Evolutionary conservation across 164 flowering plant species (phyloP), one percentile per base, ranked within the genome.

Genomic region (Annona squamosa): DNA sequence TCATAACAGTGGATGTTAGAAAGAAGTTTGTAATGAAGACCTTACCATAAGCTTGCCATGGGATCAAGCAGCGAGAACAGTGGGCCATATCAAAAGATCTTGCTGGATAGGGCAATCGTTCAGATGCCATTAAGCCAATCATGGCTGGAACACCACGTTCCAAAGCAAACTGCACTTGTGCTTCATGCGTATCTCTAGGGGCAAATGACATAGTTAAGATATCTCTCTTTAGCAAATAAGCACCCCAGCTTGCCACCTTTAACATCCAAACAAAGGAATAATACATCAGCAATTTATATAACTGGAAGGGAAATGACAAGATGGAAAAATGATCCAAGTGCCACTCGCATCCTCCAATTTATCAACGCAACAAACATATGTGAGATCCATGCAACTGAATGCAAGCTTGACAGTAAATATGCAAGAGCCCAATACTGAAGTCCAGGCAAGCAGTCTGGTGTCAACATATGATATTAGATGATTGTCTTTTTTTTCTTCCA

Each of bases 201-300:
- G 98, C 99, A 83, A 95, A 91, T n/a, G 99, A 95, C 99, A 93
- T 95, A 6, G 97, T 82, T 43, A 89, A 13, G 42, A 93, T 86
- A 74, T 93, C 85, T 79, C 98, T 87, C 82, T 86, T 91, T 67
- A 93, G 80, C 68, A 95, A 77, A 81, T 87, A 95, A 12, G 99
- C 99, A 44, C 99, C 99, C 89, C 89, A 95, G 79, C 99, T 95
- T 52, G 99, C 98, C 79, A 95, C 99, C 99, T 94, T 37, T 75
- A 68, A 65, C 26, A 79, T 3, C 71, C 77, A 73, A 66, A 26
- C 57, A 63, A 13, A 48, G 48, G 19, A 47, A 63, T 61, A 73
- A 65, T 1, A 17, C 5, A 59, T 68, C 56, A 71, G 41, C 44
- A 52, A 18, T 19, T 26, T 4, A 46, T 19, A 73, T 73, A 12